Conservation (phyloP, 352 stramenopile genomes). For the Pythium insidiosum region DNA sequence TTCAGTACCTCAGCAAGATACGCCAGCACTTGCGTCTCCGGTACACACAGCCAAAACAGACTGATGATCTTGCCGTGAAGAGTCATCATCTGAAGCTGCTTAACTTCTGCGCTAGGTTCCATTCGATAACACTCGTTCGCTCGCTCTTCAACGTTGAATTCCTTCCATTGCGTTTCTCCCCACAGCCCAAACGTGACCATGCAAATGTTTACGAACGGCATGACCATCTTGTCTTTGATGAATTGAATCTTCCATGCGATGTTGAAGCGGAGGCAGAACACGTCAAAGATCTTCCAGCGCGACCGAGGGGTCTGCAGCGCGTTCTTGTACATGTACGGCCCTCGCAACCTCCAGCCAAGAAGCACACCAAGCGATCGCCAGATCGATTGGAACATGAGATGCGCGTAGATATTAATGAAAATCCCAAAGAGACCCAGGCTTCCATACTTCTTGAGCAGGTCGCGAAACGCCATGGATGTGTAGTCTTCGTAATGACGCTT, state of each 20-base stretch:
- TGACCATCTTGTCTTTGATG: constrained; percentile 46
- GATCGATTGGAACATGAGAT: constrained; percentile 45
- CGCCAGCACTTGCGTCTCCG: constrained; percentile 30
- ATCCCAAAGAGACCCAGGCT: constrained; percentile 26
- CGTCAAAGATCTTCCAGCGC: constrained; percentile 23
- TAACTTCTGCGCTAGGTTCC: constrained; percentile 45
- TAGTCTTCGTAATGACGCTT: constrained; percentile 33
- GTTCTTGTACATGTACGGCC: constrained; percentile 39
- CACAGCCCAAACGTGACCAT: constrained; percentile 39
- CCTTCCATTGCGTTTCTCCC: constrained; percentile 35
- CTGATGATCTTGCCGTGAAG: constrained; percentile 56
- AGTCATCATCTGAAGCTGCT: constrained; percentile 67
- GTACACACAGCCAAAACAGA: constrained; percentile 55
- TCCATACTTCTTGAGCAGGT: constrained; percentile 34
- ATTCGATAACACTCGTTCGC: constrained; percentile 47
- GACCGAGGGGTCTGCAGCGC: constrained; percentile 14
- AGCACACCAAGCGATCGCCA: constrained; percentile 24
- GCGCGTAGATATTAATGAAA: constrained; percentile 42
- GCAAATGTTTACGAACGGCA: constrained; percentile 37
- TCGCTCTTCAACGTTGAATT: constrained; percentile 49
- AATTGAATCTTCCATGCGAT: constrained; percentile 48
- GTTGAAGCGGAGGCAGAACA: constrained; percentile 49
- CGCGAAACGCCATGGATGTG: constrained; percentile 16
- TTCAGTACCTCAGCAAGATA: constrained; percentile 53
- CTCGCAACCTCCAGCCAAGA: constrained; percentile 25